These are phyloP conservation scores for Trichothecium sympodiale DNA, from an alignment of 2,329 filamentous ascomycete genomes.

Conservation along the genomic window DNA sequence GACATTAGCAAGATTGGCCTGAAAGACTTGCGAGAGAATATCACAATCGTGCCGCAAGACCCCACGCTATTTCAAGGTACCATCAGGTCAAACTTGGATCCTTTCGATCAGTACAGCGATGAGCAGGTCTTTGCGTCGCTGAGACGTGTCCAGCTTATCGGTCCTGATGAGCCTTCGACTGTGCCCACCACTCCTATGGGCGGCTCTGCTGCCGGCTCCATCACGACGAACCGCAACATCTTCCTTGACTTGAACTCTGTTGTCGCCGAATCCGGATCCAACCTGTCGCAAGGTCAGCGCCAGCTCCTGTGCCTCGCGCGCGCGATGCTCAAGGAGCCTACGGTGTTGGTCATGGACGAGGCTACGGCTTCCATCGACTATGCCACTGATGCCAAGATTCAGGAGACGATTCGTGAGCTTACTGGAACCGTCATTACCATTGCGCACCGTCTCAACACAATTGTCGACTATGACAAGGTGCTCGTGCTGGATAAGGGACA, in stretches of 20 bases:
- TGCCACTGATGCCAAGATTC: constrained; percentile 88
- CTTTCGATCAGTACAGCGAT: constrained; percentile 80
- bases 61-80: constrained; percentile 90
- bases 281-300: constrained; percentile 90
- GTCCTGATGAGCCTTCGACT: constrained; percentile 36
- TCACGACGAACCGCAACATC: constrained; percentile 79
- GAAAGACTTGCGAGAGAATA: constrained; percentile 83
- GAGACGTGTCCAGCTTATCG: constrained; percentile 79
- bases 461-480: constrained; percentile 97
- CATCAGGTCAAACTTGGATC: constrained; percentile 84
- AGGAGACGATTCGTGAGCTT: constrained; percentile 89
- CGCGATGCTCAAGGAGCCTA: constrained; percentile 81
- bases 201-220: constrained; percentile 13
- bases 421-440: constrained; percentile 93
- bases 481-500: constrained; percentile 82
- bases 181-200: constrained; percentile 14
- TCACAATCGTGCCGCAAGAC: constrained; percentile 97
- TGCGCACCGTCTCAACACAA: constrained; percentile 88
- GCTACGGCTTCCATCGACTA: constrained; percentile 97
- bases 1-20: constrained; percentile 84
- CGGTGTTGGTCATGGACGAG: constrained; percentile 98
- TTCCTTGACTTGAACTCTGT: constrained; percentile 78
- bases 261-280: constrained; percentile 83
- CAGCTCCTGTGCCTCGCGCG: constrained; percentile 90
- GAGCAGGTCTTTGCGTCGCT: constrained; percentile 83